A percentile compares a stretch with the other conserved stretches of the same genome.
These are phyloP conservation scores for Didymella exigua DNA, from an alignment of 2,329 filamentous ascomycete species.

Conservation along the genomic window DNA sequence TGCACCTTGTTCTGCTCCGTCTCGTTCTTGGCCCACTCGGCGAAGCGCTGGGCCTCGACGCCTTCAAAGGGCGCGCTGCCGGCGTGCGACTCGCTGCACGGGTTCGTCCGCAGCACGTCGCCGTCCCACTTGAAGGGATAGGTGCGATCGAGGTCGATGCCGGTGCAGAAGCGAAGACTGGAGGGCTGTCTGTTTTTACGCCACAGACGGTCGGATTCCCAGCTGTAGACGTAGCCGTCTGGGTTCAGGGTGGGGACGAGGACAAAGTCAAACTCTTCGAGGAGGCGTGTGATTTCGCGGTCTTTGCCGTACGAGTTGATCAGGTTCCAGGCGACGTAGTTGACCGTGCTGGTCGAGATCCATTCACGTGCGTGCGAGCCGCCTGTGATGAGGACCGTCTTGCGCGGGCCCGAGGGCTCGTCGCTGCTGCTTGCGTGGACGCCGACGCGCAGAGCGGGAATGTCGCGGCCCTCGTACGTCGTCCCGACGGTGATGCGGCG, in stretches of 20 bases:
- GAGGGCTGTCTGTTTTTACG: conserved; percentile 91
- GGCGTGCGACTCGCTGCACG: conserved; percentile 89
- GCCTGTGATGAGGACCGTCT: conserved; percentile 81
- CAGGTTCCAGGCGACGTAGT: conserved; percentile 86
- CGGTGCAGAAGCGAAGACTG: conserved; percentile 79
- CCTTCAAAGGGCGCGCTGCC: conserved; percentile 84
- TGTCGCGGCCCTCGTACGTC: conserved; percentile 87
- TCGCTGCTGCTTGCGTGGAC: conserved; percentile 59
- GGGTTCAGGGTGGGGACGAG: conserved; percentile 90
- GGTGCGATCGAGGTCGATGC: conserved; percentile 85
- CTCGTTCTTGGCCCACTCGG: conserved; percentile 82
- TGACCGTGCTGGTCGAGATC: conserved; percentile 91
- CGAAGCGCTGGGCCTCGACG: conserved; percentile 74
- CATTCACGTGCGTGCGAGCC: conserved; percentile 95
- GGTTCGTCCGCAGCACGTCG: conserved; percentile 67
- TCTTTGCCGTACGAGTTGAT: conserved; percentile 82
- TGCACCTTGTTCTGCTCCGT: conserved; percentile 71
- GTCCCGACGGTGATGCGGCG: conserved; percentile 76
- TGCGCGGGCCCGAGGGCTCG: conserved; percentile 59
- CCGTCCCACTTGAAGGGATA: conserved; percentile 87
- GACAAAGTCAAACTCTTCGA: conserved; percentile 85
- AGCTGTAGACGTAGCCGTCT: conserved; percentile 93
- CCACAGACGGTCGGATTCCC: conserved; percentile 91
- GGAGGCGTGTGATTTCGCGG: conserved; percentile 71
- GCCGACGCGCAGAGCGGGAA: conserved; percentile 79